Conservation (phyloP, 352 stramenopile genomes). For the Phytophthora sp. region DNA sequence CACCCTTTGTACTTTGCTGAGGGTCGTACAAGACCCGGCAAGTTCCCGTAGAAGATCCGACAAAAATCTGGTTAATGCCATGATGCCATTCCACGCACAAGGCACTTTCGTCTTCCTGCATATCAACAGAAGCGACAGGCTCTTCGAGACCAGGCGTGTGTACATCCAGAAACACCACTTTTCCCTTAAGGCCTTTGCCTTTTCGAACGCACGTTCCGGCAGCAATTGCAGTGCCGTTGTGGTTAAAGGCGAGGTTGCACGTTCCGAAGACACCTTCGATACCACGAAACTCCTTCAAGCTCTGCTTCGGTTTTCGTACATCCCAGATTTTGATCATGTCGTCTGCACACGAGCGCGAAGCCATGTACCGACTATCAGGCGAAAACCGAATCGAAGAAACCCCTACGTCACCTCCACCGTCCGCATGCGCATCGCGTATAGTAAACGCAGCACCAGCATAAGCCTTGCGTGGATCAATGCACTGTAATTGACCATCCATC, state of each 20-base stretch:
- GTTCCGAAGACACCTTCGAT: conserved; percentile 79
- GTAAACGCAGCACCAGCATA: conserved; percentile 69
- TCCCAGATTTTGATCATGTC: conserved; percentile 88
- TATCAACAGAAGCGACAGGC: conserved; percentile 67
- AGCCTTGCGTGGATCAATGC: conserved; percentile 73
- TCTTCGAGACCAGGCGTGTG: conserved; percentile 56
- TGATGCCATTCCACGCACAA: conserved; percentile 87
- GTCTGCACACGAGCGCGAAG: conserved; percentile 74
- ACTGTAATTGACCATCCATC: conserved; percentile 83
- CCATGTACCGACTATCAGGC: conserved; percentile 62
- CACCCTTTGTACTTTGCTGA: conserved; percentile 73
- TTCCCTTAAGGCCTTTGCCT: conserved; percentile 53
- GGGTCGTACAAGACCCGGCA: conserved; percentile 82
- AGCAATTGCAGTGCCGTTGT: conserved; percentile 67
- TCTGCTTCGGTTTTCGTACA: conserved; percentile 61
- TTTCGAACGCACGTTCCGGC: conserved; percentile 78
- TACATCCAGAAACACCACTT: conserved; percentile 82
- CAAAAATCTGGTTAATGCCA: conserved; percentile 85
- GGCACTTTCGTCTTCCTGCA: conserved; percentile 83
- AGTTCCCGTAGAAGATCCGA: conserved; percentile 65
- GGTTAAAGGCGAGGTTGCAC: conserved; percentile 85
- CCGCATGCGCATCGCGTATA: conserved; percentile 74
- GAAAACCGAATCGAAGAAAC: conserved; percentile 83
- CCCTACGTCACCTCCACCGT: conserved; percentile 69
- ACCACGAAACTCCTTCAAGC: conserved; percentile 63